Conservation (phyloP, 352 stramenopile genomes). For the Globisporangium uncinulatum region DNA sequence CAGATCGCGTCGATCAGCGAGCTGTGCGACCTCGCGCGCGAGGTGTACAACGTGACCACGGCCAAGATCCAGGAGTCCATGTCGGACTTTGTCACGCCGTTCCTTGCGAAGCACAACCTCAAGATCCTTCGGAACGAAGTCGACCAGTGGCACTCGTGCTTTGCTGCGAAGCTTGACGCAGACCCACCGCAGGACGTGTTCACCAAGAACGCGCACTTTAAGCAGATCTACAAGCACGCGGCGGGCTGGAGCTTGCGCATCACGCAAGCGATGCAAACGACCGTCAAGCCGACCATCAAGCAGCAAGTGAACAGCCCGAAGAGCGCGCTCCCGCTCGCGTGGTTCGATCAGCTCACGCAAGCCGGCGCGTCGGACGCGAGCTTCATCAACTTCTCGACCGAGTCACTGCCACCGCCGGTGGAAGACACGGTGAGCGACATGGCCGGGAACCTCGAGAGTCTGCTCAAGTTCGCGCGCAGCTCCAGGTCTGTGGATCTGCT, state of each 20-base stretch:
- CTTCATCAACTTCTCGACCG: constrained; percentile 15
- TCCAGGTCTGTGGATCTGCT: constrained; percentile 32
- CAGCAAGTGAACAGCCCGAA: constrained; percentile 64
- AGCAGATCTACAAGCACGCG: constrained; percentile 76
- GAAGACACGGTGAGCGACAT: constrained; percentile 39
- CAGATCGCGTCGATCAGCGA: constrained; percentile 64
- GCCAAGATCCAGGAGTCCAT: constrained; percentile 76
- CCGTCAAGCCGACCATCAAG: constrained; percentile 66
- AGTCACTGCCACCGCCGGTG: constrained; percentile 25
- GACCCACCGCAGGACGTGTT: constrained; percentile 76
- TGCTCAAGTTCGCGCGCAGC: constrained; percentile 67
- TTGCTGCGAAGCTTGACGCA: constrained; percentile 61
- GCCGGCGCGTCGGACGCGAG: constrained; percentile 35
- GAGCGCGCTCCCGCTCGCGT: constrained; percentile 61
- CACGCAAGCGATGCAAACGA: constrained; percentile 70
- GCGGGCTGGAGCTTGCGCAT: constrained; percentile 75
- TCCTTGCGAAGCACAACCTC: constrained; percentile 63
- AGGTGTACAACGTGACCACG: constrained; percentile 74
- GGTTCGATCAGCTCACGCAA: constrained; percentile 70
- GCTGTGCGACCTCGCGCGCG: constrained; percentile 60
- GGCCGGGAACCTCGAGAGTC: constrained; percentile 60
- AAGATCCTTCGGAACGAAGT: constrained; percentile 79
- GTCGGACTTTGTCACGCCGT: constrained; percentile 58
- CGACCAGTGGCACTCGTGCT: constrained; percentile 80
- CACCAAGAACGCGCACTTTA: constrained; percentile 72